Conservation (phyloP, 768 basidiomycete genomes). For the Paxillus involutus region DNA sequence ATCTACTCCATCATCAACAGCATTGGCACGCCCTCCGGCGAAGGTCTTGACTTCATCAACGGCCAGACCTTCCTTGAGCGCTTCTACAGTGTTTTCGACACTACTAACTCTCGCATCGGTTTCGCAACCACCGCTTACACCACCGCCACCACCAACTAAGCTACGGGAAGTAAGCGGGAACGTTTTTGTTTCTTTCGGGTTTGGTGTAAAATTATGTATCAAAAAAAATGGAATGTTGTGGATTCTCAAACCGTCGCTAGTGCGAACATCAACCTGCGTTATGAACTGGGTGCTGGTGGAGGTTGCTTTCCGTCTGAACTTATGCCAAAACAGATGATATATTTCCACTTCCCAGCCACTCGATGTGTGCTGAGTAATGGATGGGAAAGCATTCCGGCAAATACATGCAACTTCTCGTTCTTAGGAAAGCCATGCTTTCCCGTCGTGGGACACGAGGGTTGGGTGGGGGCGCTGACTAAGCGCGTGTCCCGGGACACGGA, state of each 20-base stretch:
- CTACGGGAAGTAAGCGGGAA: neutral
- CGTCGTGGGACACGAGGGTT: too few relatives aligned
- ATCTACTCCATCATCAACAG: constrained; percentile 40
- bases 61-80: constrained; percentile 57
- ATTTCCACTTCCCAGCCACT: too few relatives aligned
- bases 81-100: constrained; percentile 68
- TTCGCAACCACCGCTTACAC: constrained; percentile 31
- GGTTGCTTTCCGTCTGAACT: too few relatives aligned
- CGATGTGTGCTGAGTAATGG: too few relatives aligned
- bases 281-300: too few relatives aligned
- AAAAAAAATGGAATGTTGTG: neutral
- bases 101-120: constrained; percentile 44
- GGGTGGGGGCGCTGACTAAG: too few relatives aligned
- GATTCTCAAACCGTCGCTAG: neutral
- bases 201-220: neutral
- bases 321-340: too few relatives aligned
- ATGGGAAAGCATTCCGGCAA: too few relatives aligned
- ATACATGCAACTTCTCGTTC: too few relatives aligned
- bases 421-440: too few relatives aligned
- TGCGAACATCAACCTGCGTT: neutral
- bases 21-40: constrained; percentile 39
- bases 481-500: too few relatives aligned
- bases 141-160: constrained; percentile 29
- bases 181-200: neutral
- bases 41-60: constrained; percentile 57